Base-by-base conservation (phyloP, 2,329 filamentous ascomycete species). In the Aspergillus amoenus region DNA sequence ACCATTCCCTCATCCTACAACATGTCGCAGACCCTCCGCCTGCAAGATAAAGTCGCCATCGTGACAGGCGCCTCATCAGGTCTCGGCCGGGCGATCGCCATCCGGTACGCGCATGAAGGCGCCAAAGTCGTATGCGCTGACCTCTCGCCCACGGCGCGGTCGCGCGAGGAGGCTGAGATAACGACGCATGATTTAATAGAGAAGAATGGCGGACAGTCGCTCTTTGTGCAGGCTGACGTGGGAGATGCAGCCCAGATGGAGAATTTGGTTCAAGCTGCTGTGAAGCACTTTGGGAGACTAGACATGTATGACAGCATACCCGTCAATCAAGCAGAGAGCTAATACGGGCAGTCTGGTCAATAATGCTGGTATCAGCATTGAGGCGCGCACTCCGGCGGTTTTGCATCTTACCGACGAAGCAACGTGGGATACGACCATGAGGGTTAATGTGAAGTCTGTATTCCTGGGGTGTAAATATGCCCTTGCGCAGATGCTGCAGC, bases 311-410 rank as follows among this genome's bases (percentile, higher is more conserved):
- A n/a, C n/a, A n/a, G n/a, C n/a, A n/a, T n/a, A n/a, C n/a, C n/a
- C n/a, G n/a, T n/a, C n/a, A n/a, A n/a, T 18, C 18, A 18, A 18
- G 18, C 2, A 18, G 18, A 18, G 18, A 3, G 27, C 27, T 30
- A 30, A 30, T 11, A 42, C 18, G 4, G n/a, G 34, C 63, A 80
- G 77, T 1, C 65, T 82, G 48, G 76, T 79, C 43, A 80, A 80
- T 54, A 80, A 80, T 60, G 80, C 83, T 0, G 83, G 83, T 0
- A 76, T 84, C 1, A 73, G 70, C 0, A 44, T 76, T 4, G 79
- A 78, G 57, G 66, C 69, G 5, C 66, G 55, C 2, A 58, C 52
- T 1, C 68, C 71, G 0, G 61, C 62, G 2, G 70, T 73, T 0
- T 69, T 84, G 5, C 83, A 84, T 69, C 64, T 80, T 51, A 76